Evolutionary conservation across 768 basidiomycete genomes (phyloP), one percentile per base, ranked within the genome.

Genomic region (Lanmaoa pseudosensibilis): DNA sequence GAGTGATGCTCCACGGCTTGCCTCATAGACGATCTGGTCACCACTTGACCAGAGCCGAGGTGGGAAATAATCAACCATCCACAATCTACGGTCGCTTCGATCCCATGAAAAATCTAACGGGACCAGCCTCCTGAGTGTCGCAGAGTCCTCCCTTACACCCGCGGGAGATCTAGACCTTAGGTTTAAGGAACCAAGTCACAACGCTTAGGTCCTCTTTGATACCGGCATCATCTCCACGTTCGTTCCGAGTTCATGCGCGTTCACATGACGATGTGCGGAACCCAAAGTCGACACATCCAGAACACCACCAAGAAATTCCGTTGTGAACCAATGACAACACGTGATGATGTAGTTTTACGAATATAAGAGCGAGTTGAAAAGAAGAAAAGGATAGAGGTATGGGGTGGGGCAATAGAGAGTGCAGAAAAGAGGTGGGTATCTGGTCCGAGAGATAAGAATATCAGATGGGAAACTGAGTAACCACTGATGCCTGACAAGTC

Each of bases 351-450:
- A 46, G 18, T 41, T 51, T 46, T 25, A 36, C 32, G 43, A 36
- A 8, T 13, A 41, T 25, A 33, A 44, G n/a, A 34, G 41, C 30
- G 15, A 46, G 27, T 41, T 19, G 27, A 33, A 46, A 34, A 18
- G 44, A 21, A 30, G 15, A 41, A 23, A 27, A 18, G 54, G n/a
- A 37, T 52, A 5, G 33, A 23, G 52, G 40, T 47, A 43, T 52
- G 41, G 2, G 13, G 40, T 41, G 46, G 13, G n/a, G 4, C 25
- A 48, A 48, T 30, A 45, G 27, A 43, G 15, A 19, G 40, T 58
- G 19, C 32, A 55, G 9, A 47, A 51, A 56, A 46, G 49, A 52
- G 7, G 46, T 33, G 57, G 65, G 63, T 68, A 63, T 68, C 46
- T 52, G 19, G 47, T 57, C 43, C 48, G 13, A 40, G 52, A 55